A percentile compares a stretch with the other conserved stretches of the same genome.
Conservation (phyloP, 768 basidiomycete genomes). For the Boletus insuetus region DNA sequence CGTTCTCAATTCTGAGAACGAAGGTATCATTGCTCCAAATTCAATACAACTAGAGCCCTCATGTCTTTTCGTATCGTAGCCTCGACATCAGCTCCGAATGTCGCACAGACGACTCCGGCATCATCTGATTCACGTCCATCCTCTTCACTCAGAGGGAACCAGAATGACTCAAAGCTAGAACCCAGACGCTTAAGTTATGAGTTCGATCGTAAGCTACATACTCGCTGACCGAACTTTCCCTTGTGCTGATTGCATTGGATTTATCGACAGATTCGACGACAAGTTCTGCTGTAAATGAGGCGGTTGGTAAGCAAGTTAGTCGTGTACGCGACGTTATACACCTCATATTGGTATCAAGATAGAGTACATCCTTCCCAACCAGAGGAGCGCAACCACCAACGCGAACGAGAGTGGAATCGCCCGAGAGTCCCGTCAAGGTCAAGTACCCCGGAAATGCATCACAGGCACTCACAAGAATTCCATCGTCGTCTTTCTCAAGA, state of each 20-base stretch:
- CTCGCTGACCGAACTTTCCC: background rate
- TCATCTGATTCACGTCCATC: slow-evolving; percentile 13
- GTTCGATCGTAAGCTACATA: slow-evolving; percentile 15
- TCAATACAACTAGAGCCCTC: background rate
- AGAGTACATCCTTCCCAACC: slow-evolving; percentile 29
- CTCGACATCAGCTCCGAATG: slow-evolving; percentile 10
- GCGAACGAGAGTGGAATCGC: slow-evolving; percentile 49
- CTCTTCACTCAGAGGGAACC: slow-evolving; percentile 9
- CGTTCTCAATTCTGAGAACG: slow-evolving; percentile 51
- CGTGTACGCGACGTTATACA: background rate
- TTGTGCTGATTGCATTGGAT: background rate
- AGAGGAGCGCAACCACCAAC: slow-evolving; percentile 37
- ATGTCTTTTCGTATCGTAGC: slow-evolving; percentile 5
- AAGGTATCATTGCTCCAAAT: slow-evolving; percentile 19
- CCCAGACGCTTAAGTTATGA: slow-evolving; percentile 13
- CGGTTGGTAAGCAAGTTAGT: slow-evolving; percentile 23
- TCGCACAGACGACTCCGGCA: background rate
- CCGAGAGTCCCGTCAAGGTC: slow-evolving; percentile 28
- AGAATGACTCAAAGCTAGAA: background rate
- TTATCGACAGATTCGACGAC: slow-evolving; percentile 28
- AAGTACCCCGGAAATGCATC: slow-evolving; percentile 23
- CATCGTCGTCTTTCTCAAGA: slow-evolving; percentile 30
- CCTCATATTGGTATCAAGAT: slow-evolving; percentile 17
- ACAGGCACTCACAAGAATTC: slow-evolving; percentile 26
- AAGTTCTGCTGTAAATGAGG: slow-evolving; percentile 20